Percentiles rank a stretch among this genome's conserved stretches.
These are phyloP conservation scores for Citrus mangshanensis DNA, from an alignment of 345 rosid species.

Conservation along the genomic window DNA sequence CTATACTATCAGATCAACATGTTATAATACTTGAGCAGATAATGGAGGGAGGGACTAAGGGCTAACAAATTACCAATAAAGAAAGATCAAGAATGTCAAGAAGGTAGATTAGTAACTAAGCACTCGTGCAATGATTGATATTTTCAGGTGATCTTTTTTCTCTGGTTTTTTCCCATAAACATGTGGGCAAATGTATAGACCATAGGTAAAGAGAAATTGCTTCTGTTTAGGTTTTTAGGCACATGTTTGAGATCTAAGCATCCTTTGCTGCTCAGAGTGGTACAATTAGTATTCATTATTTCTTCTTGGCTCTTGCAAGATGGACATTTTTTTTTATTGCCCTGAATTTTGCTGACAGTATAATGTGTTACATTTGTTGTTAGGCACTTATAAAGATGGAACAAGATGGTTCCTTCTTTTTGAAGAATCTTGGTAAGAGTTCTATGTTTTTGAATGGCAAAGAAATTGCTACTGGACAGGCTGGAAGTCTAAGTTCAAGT, in stretches of 20 bases:
- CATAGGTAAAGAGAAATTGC: neutral
- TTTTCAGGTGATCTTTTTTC: neutral
- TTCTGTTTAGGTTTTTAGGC: neutral
- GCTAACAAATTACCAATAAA: neutral
- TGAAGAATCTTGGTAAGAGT: slow-evolving; percentile 68
- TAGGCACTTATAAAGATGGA: slow-evolving; percentile 74
- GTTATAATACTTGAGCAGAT: neutral
- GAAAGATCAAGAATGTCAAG: neutral
- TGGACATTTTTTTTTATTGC: neutral
- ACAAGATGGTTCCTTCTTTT: slow-evolving; percentile 50
- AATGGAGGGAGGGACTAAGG: neutral
- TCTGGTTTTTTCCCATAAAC: neutral
- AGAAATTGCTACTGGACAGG: slow-evolving; percentile 46
- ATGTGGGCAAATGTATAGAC: neutral
- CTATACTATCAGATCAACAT: neutral
- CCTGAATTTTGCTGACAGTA: slow-evolving; percentile 2
- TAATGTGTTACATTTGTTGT: slow-evolving; percentile 13
- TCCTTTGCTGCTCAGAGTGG: neutral
- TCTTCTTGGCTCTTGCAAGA: neutral
- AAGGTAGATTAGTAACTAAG: neutral
- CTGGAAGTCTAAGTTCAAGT: slow-evolving; percentile 33
- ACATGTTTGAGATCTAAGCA: neutral
- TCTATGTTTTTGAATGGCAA: slow-evolving; percentile 51
- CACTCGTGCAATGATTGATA: neutral
- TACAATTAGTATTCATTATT: neutral